phyloP scores from a whole-genome alignment of 805 yeast species.

The Kluyveromyces aestuarii region DNA sequence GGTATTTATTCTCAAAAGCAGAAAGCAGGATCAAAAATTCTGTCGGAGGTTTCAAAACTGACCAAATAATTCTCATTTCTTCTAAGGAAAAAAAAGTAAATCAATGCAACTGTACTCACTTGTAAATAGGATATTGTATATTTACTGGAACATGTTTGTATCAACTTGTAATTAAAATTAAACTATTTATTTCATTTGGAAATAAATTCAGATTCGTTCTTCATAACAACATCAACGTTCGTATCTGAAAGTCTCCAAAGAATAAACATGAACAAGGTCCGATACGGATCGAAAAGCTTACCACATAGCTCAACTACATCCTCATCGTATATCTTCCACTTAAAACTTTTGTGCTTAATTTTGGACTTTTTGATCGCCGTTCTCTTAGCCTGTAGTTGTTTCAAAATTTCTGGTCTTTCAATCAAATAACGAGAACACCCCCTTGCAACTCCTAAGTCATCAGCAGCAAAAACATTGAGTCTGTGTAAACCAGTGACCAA shows the following conservation, averaged over 20 bases:
- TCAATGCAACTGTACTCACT: neutral
- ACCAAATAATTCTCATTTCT: conserved; percentile 7
- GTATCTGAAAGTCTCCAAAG: conserved; percentile 67
- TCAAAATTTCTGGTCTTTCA: conserved; percentile 40
- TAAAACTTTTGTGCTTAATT: conserved; percentile 37
- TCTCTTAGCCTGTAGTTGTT: conserved; percentile 37
- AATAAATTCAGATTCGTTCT: conserved; percentile 18
- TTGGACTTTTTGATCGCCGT: conserved; percentile 27
- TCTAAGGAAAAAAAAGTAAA: neutral
- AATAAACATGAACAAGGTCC: conserved; percentile 57
- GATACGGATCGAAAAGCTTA: conserved; percentile 53
- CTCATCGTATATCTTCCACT: conserved; percentile 62
- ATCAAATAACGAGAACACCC: conserved; percentile 62
- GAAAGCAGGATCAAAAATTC: conserved; percentile 24
- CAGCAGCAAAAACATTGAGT: conserved; percentile 62
- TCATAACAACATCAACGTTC: conserved; percentile 38
- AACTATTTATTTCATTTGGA: conserved; percentile 2
- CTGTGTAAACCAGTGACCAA: conserved; percentile 58
- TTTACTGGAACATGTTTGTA: neutral
- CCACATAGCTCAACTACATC: conserved; percentile 49
- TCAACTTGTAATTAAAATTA: neutral
- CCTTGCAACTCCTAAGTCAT: conserved; percentile 78
- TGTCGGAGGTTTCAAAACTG: conserved; percentile 30
- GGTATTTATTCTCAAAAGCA: conserved; percentile 27
- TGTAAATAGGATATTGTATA: neutral